Percentiles rank a stretch among this genome's conserved stretches.
phyloP scores from a whole-genome alignment of 805 yeast species.

The Candida insectalens region DNA sequence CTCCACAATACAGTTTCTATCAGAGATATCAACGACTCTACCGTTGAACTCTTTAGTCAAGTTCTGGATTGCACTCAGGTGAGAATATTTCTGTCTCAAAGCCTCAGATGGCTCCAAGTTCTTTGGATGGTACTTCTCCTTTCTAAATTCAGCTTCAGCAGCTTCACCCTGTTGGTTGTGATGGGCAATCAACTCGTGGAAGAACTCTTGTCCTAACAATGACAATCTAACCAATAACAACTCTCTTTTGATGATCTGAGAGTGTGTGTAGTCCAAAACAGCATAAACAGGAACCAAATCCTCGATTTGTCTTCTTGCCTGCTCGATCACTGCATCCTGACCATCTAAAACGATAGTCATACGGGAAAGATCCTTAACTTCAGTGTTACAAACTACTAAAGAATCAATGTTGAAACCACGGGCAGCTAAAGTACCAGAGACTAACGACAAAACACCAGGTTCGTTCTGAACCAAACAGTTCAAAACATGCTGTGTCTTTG shows the following conservation, averaged over 20 bases:
- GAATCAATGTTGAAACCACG: conserved; percentile 98
- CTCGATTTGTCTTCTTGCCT: conserved; percentile 96
- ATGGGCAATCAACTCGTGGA: conserved; percentile 85
- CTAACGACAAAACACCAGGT: conserved; percentile 92
- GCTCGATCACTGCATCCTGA: conserved; percentile 93
- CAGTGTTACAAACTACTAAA: conserved; percentile 92
- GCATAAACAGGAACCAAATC: conserved; percentile 98
- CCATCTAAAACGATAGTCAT: conserved; percentile 95
- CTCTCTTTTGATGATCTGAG: conserved; percentile 88
- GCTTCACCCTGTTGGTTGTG: conserved; percentile 47
- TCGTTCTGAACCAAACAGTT: conserved; percentile 97
- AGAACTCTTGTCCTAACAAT: conserved; percentile 94
- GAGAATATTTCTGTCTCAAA: conserved; percentile 85
- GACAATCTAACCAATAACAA: conserved; percentile 86
- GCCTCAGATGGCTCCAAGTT: conserved; percentile 88
- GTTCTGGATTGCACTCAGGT: conserved; percentile 73
- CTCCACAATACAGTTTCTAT: conserved; percentile 90
- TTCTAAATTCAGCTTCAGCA: conserved; percentile 31
- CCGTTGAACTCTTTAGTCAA: conserved; percentile 88
- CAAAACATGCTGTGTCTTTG: conserved; percentile 77
- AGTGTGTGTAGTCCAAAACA: conserved; percentile 84
- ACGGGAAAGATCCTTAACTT: conserved; percentile 87
- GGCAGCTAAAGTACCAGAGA: conserved; percentile 94
- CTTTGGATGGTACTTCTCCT: conserved; percentile 69
- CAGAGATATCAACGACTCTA: conserved; percentile 82